Base-by-base conservation (phyloP, 805 yeast genomes). In the Kuraishia capsulata region DNA sequence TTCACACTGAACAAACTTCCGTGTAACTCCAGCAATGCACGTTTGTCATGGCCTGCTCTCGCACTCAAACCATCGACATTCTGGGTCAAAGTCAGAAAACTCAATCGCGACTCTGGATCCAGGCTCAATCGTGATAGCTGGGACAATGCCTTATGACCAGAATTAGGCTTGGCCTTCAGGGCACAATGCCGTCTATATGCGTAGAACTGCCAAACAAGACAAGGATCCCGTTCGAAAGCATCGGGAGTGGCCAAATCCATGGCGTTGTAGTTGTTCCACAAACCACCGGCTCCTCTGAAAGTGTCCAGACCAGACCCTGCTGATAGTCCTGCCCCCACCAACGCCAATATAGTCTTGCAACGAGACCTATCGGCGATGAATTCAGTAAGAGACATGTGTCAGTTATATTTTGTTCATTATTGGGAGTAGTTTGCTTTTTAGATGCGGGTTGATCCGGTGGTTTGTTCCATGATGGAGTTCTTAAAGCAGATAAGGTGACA, bases 161-260 rank as follows among this genome's bases (percentile, higher is more conserved):
- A 55, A 50, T 87, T 87, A 0, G 96, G 96, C 36, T 51, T 56
- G 0, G 90, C 86, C 33, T 57, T 58, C 37, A 84, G 60, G 0
- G 95, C 89, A 36, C 64, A 64, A 35, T 61, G 67, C 33, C 96
- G 54, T 43, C 94, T 61, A 55, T 76, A 75, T 4, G 86, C 67
- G 56, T 88, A 87, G 50, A 83, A 87, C 52, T 84, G 90, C 96
- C 96, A 87, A 5, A 88, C 96, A 8, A 86, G 64, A 0, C 85
- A 84, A 0, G 96, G 95, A 52, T 87, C 89, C 16, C 66, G 64
- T 42, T 78, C 73, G 54, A 88, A 87, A 4, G 95, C 96, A 52
- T 87, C 96, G 1, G 95, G 95, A 0, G 96, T 87, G 5, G 95
- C 95, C 33, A 88, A 64, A 51, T 87, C 96, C 33, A 84, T 78